A percentile compares a stretch with the other conserved stretches of the same genome.
These are phyloP conservation scores for Rehmannia glutinosa DNA, from an alignment of 257 asterid species.

Conservation along the genomic window DNA sequence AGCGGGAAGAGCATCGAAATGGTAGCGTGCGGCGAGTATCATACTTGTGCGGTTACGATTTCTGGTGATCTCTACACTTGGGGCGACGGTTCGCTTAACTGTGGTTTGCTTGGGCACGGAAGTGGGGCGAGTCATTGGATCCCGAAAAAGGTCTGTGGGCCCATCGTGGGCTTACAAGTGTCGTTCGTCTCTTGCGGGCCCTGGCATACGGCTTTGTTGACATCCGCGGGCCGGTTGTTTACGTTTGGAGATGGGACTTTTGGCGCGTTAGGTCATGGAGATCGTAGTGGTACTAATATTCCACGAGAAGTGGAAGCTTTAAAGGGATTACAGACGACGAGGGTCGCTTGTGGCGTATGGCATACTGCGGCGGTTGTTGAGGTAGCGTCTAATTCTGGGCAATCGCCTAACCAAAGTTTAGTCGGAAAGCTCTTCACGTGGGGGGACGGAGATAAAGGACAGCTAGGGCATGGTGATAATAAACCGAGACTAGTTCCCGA, in stretches of 20 bases:
- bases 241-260: slow-evolving; percentile 94
- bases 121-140: slow-evolving; percentile 72
- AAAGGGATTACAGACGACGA: slow-evolving; percentile 39
- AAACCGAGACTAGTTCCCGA: slow-evolving; percentile 49
- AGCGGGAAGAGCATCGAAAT: slow-evolving; percentile 51
- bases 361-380: slow-evolving; percentile 87
- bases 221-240: slow-evolving; percentile 52
- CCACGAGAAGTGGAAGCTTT: slow-evolving; percentile 77
- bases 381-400: slow-evolving; percentile 17
- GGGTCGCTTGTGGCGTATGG: slow-evolving; percentile 90
- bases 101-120: slow-evolving; percentile 73
- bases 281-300: slow-evolving; percentile 19
- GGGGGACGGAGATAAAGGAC: slow-evolving; percentile 85
- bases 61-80: slow-evolving; percentile 87
- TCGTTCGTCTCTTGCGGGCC: slow-evolving; percentile 79
- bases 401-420: slow-evolving; percentile 12
- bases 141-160: slow-evolving; percentile 65
- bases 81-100: slow-evolving; percentile 61
- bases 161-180: slow-evolving; percentile 61
- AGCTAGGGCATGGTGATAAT: slow-evolving; percentile 64
- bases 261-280: slow-evolving; percentile 87
- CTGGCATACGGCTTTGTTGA: slow-evolving; percentile 77
- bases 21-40: slow-evolving; percentile 77
- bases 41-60: slow-evolving; percentile 72
- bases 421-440: slow-evolving; percentile 77